These are phyloP conservation scores for Spiraea crenata DNA, from an alignment of 331 rosid genomes.

Conservation along the genomic window DNA sequence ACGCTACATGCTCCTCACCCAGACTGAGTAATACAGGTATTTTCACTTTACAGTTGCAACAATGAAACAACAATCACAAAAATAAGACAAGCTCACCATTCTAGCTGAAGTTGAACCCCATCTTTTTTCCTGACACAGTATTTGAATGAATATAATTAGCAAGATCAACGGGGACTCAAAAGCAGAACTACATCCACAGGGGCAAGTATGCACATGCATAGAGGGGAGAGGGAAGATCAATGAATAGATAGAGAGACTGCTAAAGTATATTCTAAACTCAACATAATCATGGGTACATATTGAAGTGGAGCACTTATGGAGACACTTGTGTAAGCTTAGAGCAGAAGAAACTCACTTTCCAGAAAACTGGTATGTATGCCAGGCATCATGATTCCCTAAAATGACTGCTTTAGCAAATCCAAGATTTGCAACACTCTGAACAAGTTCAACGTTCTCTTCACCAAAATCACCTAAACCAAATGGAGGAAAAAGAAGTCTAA, in stretches of 20 bases:
- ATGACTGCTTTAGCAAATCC: slow-evolving; percentile 73
- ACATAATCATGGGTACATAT: background rate
- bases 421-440: slow-evolving; percentile 63
- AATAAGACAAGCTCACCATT: slow-evolving; percentile 60
- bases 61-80: slow-evolving; percentile 24
- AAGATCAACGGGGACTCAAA: background rate
- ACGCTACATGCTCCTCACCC: slow-evolving; percentile 76
- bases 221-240: background rate
- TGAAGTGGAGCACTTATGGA: too few relatives aligned
- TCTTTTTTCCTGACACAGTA: slow-evolving; percentile 62
- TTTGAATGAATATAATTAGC: slow-evolving; percentile 37
- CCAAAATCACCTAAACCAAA: slow-evolving; percentile 81
- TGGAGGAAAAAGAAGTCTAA: slow-evolving; percentile 14
- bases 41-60: slow-evolving; percentile 24
- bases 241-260: background rate
- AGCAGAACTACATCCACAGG: background rate
- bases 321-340: background rate
- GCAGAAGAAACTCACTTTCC: slow-evolving; percentile 50
- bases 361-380: slow-evolving; percentile 74
- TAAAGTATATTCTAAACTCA: background rate
- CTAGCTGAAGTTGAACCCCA: slow-evolving; percentile 87
- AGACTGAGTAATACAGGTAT: slow-evolving; percentile 57
- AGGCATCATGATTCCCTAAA: slow-evolving; percentile 93
- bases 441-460: slow-evolving; percentile 81
- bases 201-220: background rate